Evolutionary conservation across 352 stramenopile species (phyloP), one percentile per base, ranked within the genome.

Genomic region (Phytophthora vignae): DNA sequence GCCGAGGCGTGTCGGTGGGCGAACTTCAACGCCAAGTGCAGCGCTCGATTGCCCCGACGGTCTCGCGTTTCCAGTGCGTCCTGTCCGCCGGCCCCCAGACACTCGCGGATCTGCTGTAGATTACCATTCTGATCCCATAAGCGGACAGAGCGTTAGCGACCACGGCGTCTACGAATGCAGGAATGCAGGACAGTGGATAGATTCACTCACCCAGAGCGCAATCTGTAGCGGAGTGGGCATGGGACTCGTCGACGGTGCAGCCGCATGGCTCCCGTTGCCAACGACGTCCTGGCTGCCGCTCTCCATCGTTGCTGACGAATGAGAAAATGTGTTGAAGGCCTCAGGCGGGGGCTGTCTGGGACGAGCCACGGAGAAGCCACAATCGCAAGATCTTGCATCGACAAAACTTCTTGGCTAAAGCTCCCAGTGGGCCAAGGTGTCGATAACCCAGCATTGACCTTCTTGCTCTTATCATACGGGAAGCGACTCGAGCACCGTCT

Each of bases 1-100:
- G 58, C 69, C 49, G 73, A 77, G 3, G 78, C 76, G 63, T 93
- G 80, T 52, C 79, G 78, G 58, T 93, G 83, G 22, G 81, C 77
- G 68, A 93, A 88, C 68, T 93, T 93, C 52, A 93, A 60, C 15
- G 85, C 80, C 54, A 93, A 63, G 65, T 91, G 85, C 40, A 93
- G 64, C 40, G 83, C 82, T 17, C 85, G 83, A 25, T 93, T 90
- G 55, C 85, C 85, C 56, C 76, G 82, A 12, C 29, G 50, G 63
- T 93, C 85, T 55, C 80, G 76, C 27, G 77, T 76, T 60, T 93
- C 83, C 9, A 93, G 56, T 21, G 72, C 70, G 3, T 85, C 25
- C n/a, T 48, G 22, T 71, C 76, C 61, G 19, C 36, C 59, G 56
- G 42, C 33, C 9, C 65, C 38, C 9, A 91, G 55, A 42, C 55